Evolutionary conservation across 805 yeast genomes (phyloP).

Genomic region (Zygosaccharomyces gambellarensis): DNA sequence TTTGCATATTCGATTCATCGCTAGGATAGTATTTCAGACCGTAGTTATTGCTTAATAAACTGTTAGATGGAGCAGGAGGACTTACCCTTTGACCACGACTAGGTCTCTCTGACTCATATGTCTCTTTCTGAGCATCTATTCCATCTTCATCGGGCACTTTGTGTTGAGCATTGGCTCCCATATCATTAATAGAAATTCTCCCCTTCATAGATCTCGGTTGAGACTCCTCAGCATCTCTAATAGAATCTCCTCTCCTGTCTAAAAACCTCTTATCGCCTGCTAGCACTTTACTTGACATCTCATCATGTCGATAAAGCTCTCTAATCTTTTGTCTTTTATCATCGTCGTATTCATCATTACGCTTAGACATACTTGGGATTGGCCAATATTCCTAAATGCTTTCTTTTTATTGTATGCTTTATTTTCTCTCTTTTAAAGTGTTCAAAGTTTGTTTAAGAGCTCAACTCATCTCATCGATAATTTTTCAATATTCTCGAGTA

Average conservation of each 20-base stretch:
- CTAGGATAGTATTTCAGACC: constrained; percentile 60
- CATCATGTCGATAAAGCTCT: constrained; percentile 53
- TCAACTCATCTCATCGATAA: constrained; percentile 1
- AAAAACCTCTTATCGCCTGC: constrained; percentile 51
- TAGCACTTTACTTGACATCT: constrained; percentile 73
- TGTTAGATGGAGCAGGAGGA: constrained; percentile 6
- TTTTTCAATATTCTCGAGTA: constrained; percentile 1
- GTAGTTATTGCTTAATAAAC: constrained; percentile 35
- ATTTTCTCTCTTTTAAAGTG: not conserved
- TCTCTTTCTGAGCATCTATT: constrained; percentile 12
- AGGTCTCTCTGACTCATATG: constrained; percentile 1
- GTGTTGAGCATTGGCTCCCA: constrained; percentile 48
- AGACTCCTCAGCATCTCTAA: constrained; percentile 46
- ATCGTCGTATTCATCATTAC: not conserved
- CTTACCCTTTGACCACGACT: not conserved
- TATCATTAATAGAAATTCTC: constrained; percentile 56
- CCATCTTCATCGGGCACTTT: constrained; percentile 17
- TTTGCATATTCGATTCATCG: constrained; percentile 44
- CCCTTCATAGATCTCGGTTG: constrained; percentile 74
- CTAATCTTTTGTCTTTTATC: constrained; percentile 24
- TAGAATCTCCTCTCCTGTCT: constrained; percentile 38
- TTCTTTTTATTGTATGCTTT: not conserved
- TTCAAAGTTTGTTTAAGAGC: not conserved
- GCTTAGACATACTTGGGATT: constrained; percentile 12
- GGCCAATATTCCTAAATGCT: not conserved